phyloP scores from a whole-genome alignment of 805 yeast species.

The Debaryomyces tyrocola region DNA sequence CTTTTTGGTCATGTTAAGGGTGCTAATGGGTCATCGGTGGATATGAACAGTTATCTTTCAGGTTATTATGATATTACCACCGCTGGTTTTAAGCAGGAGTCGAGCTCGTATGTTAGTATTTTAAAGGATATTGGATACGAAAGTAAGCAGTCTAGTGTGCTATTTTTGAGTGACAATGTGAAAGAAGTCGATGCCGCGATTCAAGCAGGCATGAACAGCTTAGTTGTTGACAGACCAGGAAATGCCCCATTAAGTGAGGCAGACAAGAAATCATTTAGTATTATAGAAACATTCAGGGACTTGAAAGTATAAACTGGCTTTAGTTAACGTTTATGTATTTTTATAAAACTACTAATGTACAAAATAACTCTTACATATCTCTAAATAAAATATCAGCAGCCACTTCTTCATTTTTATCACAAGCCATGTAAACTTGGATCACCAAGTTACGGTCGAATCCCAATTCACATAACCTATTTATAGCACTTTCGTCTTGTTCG shows the following conservation, averaged over 20 bases:
- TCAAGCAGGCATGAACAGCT: slow-evolving; percentile 58
- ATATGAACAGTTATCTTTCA: slow-evolving; percentile 51
- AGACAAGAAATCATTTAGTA: slow-evolving; percentile 22
- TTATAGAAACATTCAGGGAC: slow-evolving; percentile 19
- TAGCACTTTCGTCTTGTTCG: slow-evolving; percentile 86
- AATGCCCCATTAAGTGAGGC: slow-evolving; percentile 52
- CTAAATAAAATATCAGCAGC: slow-evolving; percentile 88
- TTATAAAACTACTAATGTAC: slow-evolving; percentile 9
- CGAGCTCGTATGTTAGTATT: slow-evolving; percentile 59
- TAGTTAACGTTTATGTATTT: neutral
- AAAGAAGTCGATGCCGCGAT: slow-evolving; percentile 75
- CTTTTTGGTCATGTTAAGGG: slow-evolving; percentile 62
- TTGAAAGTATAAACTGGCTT: slow-evolving; percentile 2
- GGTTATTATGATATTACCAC: slow-evolving; percentile 87
- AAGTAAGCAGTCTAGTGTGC: slow-evolving; percentile 31
- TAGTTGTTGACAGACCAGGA: slow-evolving; percentile 72
- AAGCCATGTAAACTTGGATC: slow-evolving; percentile 93
- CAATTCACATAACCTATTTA: slow-evolving; percentile 82
- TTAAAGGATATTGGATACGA: slow-evolving; percentile 38
- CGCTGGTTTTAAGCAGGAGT: slow-evolving; percentile 68
- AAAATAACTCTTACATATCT: slow-evolving; percentile 29
- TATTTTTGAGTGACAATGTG: slow-evolving; percentile 81
- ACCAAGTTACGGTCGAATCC: slow-evolving; percentile 90
- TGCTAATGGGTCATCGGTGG: slow-evolving; percentile 33
- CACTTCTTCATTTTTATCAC: slow-evolving; percentile 95